phyloP scores from a whole-genome alignment of 345 rosid species.

The Arabidopsis thaliana region DNA sequence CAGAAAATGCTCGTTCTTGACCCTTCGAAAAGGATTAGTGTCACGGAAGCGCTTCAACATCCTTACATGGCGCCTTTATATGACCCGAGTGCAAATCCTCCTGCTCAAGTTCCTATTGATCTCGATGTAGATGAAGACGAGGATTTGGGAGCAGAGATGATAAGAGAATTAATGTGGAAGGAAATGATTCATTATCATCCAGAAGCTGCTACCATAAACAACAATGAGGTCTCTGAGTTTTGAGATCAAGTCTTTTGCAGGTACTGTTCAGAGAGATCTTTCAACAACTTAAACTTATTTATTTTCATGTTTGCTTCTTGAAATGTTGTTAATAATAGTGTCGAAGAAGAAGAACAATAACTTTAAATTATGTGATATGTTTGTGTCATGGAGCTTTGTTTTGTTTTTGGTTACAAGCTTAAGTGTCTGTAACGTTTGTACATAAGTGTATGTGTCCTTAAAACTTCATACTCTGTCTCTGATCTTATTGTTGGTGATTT shows the following conservation, averaged over 20 bases:
- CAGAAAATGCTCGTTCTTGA: slow-evolving; percentile 87
- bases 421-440: slow-evolving; percentile 40
- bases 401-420: slow-evolving; percentile 24
- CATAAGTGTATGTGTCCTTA: slow-evolving; percentile 27
- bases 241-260: slow-evolving; percentile 13
- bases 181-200: slow-evolving; percentile 90
- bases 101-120: slow-evolving; percentile 76
- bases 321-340: slow-evolving; percentile 30
- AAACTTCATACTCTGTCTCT: neutral
- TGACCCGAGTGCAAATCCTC: slow-evolving; percentile 69
- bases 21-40: slow-evolving; percentile 83
- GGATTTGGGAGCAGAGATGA: slow-evolving; percentile 69
- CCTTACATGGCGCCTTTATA: slow-evolving; percentile 80
- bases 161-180: slow-evolving; percentile 87
- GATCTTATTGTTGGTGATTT: neutral
- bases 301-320: slow-evolving; percentile 16
- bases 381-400: slow-evolving; percentile 29
- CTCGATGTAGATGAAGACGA: slow-evolving; percentile 71
- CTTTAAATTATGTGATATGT: slow-evolving; percentile 3
- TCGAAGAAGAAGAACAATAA: slow-evolving; percentile 20
- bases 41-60: slow-evolving; percentile 86
- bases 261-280: slow-evolving; percentile 27
- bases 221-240: slow-evolving; percentile 26
- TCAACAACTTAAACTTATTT: neutral
- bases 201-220: slow-evolving; percentile 43